A percentile compares a stretch with the other conserved stretches of the same genome.
Evolutionary conservation across 768 basidiomycete genomes (phyloP).

Genomic region (Tricholoma hemisulphureum): DNA sequence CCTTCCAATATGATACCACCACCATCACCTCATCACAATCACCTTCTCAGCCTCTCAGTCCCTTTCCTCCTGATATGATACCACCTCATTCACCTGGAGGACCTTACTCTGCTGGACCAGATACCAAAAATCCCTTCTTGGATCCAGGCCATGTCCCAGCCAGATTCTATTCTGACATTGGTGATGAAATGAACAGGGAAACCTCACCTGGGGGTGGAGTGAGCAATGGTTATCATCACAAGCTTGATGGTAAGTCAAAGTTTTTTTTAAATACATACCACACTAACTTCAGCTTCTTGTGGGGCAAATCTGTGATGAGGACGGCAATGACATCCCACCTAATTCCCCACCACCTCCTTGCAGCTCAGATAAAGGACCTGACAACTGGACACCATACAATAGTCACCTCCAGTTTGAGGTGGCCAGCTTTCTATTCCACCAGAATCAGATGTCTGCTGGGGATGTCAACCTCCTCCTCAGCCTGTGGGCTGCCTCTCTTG

Average conservation of each 20-base stretch:
- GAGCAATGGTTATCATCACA: neutral
- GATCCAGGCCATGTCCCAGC: too few species aligned
- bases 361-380: neutral
- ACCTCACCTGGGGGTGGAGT: neutral
- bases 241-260: neutral
- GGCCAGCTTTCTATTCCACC: constrained; percentile 16
- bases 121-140: too few species aligned
- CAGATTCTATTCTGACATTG: too few species aligned
- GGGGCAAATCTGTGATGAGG: neutral
- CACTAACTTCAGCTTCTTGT: neutral
- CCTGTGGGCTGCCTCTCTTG: too few species aligned
- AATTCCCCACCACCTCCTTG: neutral
- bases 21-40: too few species aligned
- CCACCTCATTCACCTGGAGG: too few species aligned
- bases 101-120: too few species aligned
- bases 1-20: neutral
- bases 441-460: constrained; percentile 14
- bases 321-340: neutral
- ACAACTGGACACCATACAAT: constrained; percentile 4
- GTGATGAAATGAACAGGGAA: too few species aligned
- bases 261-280: neutral
- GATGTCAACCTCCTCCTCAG: constrained; percentile 11
- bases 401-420: constrained; percentile 1
- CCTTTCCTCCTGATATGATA: too few species aligned
- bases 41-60: too few species aligned